Conservation (phyloP, 2,329 filamentous ascomycete genomes). For the Colletotrichum sp. region DNA sequence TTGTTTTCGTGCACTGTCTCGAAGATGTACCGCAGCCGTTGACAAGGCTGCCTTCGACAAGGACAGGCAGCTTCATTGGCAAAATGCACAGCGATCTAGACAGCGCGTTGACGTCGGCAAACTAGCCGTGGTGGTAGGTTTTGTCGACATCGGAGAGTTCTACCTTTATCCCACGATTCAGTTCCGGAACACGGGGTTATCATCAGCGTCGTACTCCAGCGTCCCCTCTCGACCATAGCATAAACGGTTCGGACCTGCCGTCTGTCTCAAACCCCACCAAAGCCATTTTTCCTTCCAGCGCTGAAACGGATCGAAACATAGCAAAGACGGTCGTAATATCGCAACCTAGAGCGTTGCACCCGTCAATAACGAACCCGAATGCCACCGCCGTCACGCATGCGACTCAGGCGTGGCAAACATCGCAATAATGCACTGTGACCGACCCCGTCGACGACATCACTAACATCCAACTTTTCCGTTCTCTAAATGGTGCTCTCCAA, state of each 20-base stretch:
- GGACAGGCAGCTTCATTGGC: neutral
- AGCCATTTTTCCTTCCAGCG: neutral
- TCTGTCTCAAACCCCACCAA: neutral
- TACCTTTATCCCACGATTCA: neutral
- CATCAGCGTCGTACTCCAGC: neutral
- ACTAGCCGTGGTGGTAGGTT: neutral
- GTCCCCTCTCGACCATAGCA: neutral
- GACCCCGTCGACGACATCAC: neutral
- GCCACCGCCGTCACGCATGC: neutral
- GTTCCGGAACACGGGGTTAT: neutral
- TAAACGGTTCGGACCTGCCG: neutral
- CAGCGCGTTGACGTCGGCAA: neutral
- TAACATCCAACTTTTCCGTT: neutral
- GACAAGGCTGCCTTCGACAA: neutral
- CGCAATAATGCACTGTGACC: neutral
- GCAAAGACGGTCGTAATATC: neutral
- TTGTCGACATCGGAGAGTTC: neutral
- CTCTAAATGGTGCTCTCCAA: neutral
- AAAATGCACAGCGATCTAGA: neutral
- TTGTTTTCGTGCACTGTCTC: neutral
- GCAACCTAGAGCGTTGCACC: neutral
- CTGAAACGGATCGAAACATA: conserved; percentile 9
- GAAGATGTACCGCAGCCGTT: neutral
- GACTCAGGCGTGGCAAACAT: neutral
- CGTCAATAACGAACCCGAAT: neutral